Conservation (phyloP, 805 yeast species). For the Cyberlindnera sargentensis region DNA sequence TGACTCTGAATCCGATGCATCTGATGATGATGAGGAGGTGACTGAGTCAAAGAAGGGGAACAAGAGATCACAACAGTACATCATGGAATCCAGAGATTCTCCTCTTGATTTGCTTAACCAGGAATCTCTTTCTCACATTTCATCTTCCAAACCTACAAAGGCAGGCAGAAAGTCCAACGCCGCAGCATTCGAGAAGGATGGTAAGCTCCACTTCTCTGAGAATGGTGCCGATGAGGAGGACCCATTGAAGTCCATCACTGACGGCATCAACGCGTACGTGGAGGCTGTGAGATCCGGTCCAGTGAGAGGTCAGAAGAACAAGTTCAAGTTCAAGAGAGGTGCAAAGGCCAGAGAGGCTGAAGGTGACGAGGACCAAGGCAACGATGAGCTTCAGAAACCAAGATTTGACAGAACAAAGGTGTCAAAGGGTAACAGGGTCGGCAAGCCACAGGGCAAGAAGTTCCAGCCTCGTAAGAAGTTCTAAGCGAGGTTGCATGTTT, state of each 20-base stretch:
- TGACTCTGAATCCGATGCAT: conserved; percentile 58
- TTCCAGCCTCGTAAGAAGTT: conserved; percentile 49
- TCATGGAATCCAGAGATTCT: conserved; percentile 64
- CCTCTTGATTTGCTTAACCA: conserved; percentile 89
- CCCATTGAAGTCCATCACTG: conserved; percentile 36
- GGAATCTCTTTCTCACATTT: conserved; percentile 77
- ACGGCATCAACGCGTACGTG: conserved; percentile 83
- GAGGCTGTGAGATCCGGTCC: conserved; percentile 94
- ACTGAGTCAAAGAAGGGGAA: conserved; percentile 24
- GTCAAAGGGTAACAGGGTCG: conserved; percentile 14
- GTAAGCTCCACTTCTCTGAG: conserved; percentile 55
- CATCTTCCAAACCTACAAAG: conserved; percentile 74
- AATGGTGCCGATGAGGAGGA: conserved; percentile 33
- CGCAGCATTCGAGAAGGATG: conserved; percentile 37
- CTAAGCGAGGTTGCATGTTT: conserved; percentile 17
- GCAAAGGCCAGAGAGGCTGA: conserved; percentile 44
- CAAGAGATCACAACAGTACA: conserved; percentile 48
- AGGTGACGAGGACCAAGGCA: conserved; percentile 46
- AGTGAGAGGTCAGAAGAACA: conserved; percentile 87
- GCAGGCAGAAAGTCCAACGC: conserved; percentile 38
- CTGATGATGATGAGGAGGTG: conserved; percentile 37
- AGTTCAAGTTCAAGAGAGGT: conserved; percentile 76
- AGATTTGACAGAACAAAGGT: conserved; percentile 6
- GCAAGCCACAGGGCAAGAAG: conserved; percentile 29
- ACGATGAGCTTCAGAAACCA: conserved; percentile 23